Conservation (phyloP, 2,329 filamentous ascomycete genomes). For the Coniosporium tulheliwenetii region DNA sequence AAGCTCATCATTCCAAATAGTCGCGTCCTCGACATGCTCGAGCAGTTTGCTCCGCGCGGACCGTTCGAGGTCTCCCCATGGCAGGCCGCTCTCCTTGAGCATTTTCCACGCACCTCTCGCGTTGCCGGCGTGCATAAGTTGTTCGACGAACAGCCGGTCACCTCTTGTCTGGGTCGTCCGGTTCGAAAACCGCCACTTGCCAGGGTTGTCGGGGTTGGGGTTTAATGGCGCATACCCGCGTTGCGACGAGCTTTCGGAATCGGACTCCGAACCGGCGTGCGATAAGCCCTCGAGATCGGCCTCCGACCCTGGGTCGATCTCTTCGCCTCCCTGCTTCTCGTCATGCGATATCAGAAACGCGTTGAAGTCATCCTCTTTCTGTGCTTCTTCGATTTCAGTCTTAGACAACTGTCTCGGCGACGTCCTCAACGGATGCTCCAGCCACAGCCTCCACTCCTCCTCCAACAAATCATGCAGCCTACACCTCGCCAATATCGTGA, state of each 20-base stretch:
- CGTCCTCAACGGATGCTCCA: background rate
- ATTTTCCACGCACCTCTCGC: conserved; percentile 14
- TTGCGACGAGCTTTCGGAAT: conserved; percentile 5
- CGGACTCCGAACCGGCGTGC: background rate
- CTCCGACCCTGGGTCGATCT: no score
- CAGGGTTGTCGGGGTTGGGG: no score
- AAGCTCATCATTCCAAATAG: conserved; percentile 10
- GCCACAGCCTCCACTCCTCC: conserved; percentile 18
- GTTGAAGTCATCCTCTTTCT: no score
- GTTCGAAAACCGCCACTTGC: conserved; percentile 4
- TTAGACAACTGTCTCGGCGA: background rate
- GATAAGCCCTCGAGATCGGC: no score
- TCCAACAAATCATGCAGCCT: conserved; percentile 12
- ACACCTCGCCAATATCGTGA: conserved; percentile 16
- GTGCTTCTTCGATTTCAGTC: no score
- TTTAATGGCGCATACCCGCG: conserved; percentile 3
- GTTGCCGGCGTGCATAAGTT: conserved; percentile 14
- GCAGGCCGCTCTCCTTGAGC: conserved; percentile 9
- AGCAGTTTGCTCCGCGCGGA: conserved; percentile 10
- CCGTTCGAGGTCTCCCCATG: conserved; percentile 8
- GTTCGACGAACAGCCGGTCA: conserved; percentile 18
- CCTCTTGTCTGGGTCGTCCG: conserved; percentile 9
- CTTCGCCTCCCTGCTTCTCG: background rate
- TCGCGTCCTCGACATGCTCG: conserved; percentile 11
- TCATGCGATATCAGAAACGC: no score